phyloP scores from a whole-genome alignment of 2,329 filamentous ascomycete genomes.

The Apiospora hydei region DNA sequence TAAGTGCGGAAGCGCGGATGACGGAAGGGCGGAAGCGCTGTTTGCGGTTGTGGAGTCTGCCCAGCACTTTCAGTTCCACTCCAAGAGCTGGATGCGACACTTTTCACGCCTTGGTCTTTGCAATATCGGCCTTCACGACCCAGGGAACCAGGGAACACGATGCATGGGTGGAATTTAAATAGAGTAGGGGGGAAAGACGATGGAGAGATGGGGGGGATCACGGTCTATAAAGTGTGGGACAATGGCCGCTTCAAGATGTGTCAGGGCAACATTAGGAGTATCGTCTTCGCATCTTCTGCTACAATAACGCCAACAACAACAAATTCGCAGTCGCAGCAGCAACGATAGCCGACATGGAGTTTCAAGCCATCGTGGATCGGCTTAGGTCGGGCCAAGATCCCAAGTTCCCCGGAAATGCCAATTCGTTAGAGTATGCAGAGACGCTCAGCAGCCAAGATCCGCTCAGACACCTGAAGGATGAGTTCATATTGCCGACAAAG shows the following conservation, averaged over 20 bases:
- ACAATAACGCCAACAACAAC: background rate
- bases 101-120: background rate
- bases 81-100: background rate
- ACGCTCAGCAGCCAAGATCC: constrained; percentile 67
- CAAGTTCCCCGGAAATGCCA: constrained; percentile 57
- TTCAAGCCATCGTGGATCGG: constrained; percentile 47
- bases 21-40: constrained; percentile 19
- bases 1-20: constrained; percentile 24
- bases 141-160: background rate
- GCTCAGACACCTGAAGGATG: constrained; percentile 66
- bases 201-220: background rate
- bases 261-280: background rate
- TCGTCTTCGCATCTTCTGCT: background rate
- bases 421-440: constrained; percentile 55
- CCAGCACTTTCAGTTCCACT: background rate
- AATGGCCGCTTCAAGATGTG: constrained; percentile 14
- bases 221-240: constrained; percentile 17
- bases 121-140: background rate
- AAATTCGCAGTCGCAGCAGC: background rate
- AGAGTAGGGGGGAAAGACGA: background rate
- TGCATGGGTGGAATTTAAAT: background rate
- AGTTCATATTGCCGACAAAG: constrained; percentile 82
- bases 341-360: constrained; percentile 57
- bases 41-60: background rate
- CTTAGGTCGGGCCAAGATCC: constrained; percentile 50